Base-by-base conservation (phyloP, 164 flowering plant species). In the Kalanchoe fedtschenkoi region DNA sequence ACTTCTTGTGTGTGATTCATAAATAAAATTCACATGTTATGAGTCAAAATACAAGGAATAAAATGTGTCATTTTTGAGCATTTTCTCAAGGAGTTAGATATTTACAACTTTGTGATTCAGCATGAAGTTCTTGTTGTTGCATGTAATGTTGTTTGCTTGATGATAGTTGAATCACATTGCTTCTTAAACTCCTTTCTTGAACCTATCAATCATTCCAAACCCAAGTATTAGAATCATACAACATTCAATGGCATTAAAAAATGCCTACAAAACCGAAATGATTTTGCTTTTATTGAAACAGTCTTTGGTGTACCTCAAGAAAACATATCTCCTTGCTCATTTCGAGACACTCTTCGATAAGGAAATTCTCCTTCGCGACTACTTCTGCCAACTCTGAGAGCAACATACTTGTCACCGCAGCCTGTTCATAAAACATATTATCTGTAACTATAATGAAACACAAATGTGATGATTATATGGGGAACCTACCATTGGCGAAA, bases 371-470 rank as follows among this genome's bases (percentile, higher is more conserved):
- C 44, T 68, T 75, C 34, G 77, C 58, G 16, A 77, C 87, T 29
- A 85, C 87, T 62, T 71, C 69, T 67, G 91, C 88, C 66, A 89
- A 69, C 63, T 83, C 81, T 2, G 80, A 76, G 9, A 83, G 66
- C 35, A 79, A 46, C 15, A 65, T 51, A 51, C 29, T 76, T 15
- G 69, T 73, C 56, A 70, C 64, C 69, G 73, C 74, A 51, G 68
- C 76, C 97, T 89, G 73, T 35, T 33, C 28, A 71, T 17, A 24
- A 38, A 35, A 62, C 38, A 28, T 33, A 43, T 29, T 5, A 62
- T 15, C 11, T 59, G 32, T 17, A 5, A 19, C 34, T 34, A n/a
- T 19, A 8, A 6, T 11, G 11, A 0, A 4, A 17, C 5, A 34
- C 3, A 54, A 26, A 64, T 8, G 6, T 15, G 37, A 2, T 17